A percentile compares a stretch with the other conserved stretches of the same genome.
Conservation (phyloP, 805 yeast genomes). For the Wickerhamomyces bisporus region DNA sequence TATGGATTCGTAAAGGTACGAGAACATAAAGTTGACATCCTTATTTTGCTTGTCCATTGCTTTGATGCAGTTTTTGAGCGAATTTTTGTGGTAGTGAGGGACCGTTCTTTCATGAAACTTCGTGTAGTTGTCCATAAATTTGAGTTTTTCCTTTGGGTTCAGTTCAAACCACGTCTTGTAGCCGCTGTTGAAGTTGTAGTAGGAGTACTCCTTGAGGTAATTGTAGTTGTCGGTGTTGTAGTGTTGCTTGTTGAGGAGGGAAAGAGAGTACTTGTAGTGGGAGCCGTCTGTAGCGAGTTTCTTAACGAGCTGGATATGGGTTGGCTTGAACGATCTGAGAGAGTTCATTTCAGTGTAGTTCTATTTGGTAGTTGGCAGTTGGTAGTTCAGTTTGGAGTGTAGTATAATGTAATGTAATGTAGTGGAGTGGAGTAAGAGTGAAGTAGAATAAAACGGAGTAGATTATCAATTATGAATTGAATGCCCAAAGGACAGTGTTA, state of each 20-base stretch:
- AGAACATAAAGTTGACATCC: slow-evolving; percentile 10
- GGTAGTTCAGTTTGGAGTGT: too few species aligned
- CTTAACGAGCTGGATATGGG: slow-evolving; percentile 1
- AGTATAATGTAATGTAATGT: too few species aligned
- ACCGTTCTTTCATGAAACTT: slow-evolving; percentile 6
- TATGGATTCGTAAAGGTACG: slow-evolving; percentile 6
- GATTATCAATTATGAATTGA: too few species aligned
- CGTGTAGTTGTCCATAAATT: slow-evolving; percentile 7
- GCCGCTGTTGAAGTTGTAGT: slow-evolving; percentile 7
- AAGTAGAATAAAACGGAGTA: too few species aligned
- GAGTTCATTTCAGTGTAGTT: background rate
- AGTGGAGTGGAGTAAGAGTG: too few species aligned
- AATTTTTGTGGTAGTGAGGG: slow-evolving; percentile 4
- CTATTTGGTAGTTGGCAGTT: too few species aligned
- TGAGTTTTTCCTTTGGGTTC: slow-evolving; percentile 5
- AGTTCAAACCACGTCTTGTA: slow-evolving; percentile 12
- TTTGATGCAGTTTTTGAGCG: slow-evolving; percentile 2
- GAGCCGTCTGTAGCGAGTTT: background rate
- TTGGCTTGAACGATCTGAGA: background rate
- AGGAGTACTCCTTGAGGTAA: slow-evolving; percentile 10
- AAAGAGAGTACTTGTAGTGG: background rate
- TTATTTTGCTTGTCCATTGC: slow-evolving; percentile 11
- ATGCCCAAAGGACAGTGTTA: background rate
- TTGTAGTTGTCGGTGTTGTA: background rate
- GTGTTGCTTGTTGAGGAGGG: background rate